Base-by-base conservation (phyloP, 352 stramenopile genomes). In the Globisporangium cylindrosporum region DNA sequence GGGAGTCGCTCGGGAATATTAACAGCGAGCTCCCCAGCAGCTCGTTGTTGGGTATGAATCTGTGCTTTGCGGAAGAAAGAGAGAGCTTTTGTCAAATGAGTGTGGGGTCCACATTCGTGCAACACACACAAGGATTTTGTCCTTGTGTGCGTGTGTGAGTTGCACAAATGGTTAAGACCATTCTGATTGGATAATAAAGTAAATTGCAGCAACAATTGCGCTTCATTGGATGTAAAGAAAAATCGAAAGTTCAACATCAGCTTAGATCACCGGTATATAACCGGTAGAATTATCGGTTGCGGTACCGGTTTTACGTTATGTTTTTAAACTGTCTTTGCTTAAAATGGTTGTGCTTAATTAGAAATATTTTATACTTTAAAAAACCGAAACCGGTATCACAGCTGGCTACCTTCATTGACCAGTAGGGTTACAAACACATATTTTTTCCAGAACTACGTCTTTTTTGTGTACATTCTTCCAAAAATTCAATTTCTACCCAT, bases 191-290 rank as follows among this genome's bases (percentile, higher is more conserved):
- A 24, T 1, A 20, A 51, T 12, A 22, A 36, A 22, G 8, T 59
- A 15, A 34, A 34, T 32, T 24, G 53, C 14, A 9, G 12, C 1
- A 6, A 0, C 12, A 36, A 5, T 58, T 9, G 24, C 3, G 12
- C 27, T 20, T 46, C 29, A 61, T 46, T 61, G 55, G 55, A 46
- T 38, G 29, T 46, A 46, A 61, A 46, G 12, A 2, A 25, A 46
- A 60, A 60, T 27, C 55, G 8, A 60, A 60, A 22, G 53, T 59
- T 59, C 53, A 59, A 59, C 24, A 22, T 32, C 22, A 38, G 25
- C 22, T 32, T 1, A 32, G 5, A 58, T 22, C 2, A 60, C 55
- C 27, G 55, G 55, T 60, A 20, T 46, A 61, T 29, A 32, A 32
- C 29, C 29, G 29, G 25, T 24, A 29, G 1, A 2, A 36, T 32